Evolutionary conservation across 352 stramenopile species (phyloP), one percentile per base, ranked within the genome.

Genomic region (Globisporangium perplexum): DNA sequence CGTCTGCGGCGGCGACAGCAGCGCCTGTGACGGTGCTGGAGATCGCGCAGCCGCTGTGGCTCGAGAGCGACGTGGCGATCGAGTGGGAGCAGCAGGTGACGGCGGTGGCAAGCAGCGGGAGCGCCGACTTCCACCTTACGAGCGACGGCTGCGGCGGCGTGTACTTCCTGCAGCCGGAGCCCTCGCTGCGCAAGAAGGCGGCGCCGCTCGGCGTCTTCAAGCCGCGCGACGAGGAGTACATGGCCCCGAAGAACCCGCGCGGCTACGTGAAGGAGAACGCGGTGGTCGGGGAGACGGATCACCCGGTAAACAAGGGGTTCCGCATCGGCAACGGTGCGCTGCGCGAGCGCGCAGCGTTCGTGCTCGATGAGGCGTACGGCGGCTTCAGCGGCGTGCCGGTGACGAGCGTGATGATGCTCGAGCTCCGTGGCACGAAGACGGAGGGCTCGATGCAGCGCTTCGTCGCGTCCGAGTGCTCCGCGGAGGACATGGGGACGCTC

Each of bases 151-250:
- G 84, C 53, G 84, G 84, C 28, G 84, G 84, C 7, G 84, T 66
- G 17, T 95, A 95, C 62, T 72, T 85, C 38, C 49, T 83, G 30
- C 57, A 71, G 14, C 41, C 72, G n/a, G 35, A 57, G 30, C 47
- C 45, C 1, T 52, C 62, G 53, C 46, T 46, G 6, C 23, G 22
- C 20, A 48, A 54, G 31, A 68, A 74, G 52, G 62, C 53, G 8
- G 56, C 56, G 22, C 65, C 77, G 2, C 60, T 95, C 17, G 84
- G 74, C 1, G 74, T 98, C 15, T 99, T 99, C 68, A 99, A 99
- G 72, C 96, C 97, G 7, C 77, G 90, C 17, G 96, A 99, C 62
- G 97, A 99, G 71, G 97, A 99, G 74, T 98, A 98, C 50, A 99
- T 98, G 78, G 96, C 96, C 2, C 89, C 95, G 36, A 98, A 99